phyloP scores from a whole-genome alignment of 148 eudicot species.

The Drosera capensis region DNA sequence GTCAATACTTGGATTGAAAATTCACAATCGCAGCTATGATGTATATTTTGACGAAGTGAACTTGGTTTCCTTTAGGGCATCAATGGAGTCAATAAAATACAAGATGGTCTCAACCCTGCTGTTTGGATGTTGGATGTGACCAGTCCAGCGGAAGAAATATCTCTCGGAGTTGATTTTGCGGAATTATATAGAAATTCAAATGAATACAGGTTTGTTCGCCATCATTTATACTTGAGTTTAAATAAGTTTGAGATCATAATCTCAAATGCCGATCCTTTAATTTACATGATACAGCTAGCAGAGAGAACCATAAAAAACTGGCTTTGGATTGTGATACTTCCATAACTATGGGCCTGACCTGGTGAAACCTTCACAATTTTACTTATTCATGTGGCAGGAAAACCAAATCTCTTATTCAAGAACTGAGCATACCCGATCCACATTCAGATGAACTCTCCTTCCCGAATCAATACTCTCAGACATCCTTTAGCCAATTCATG shows the following conservation, averaged over 20 bases:
- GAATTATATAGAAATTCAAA: not conserved
- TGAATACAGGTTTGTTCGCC: not conserved
- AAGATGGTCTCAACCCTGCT: not conserved
- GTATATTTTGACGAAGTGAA: not conserved
- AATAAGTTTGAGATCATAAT: not conserved
- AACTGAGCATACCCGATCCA: too few species aligned
- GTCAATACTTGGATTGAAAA: not conserved
- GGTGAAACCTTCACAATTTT: too few species aligned
- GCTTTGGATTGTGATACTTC: too few species aligned
- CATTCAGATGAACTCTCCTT: too few species aligned
- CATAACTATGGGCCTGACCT: too few species aligned
- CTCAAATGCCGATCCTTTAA: not conserved
- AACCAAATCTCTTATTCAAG: too few species aligned
- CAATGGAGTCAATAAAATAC: not conserved
- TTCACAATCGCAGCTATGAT: not conserved
- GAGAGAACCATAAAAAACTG: not conserved
- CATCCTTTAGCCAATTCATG: too few species aligned
- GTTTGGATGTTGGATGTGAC: not conserved
- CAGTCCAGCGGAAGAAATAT: not conserved
- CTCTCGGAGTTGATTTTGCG: not conserved
- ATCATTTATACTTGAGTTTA: not conserved
- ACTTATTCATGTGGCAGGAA: too few species aligned
- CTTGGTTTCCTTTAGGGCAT: not conserved
- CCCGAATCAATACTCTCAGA: too few species aligned
- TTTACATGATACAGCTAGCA: not conserved